phyloP scores from a whole-genome alignment of 2,329 filamentous ascomycete genomes.

The Aspergillus eucalypticola region DNA sequence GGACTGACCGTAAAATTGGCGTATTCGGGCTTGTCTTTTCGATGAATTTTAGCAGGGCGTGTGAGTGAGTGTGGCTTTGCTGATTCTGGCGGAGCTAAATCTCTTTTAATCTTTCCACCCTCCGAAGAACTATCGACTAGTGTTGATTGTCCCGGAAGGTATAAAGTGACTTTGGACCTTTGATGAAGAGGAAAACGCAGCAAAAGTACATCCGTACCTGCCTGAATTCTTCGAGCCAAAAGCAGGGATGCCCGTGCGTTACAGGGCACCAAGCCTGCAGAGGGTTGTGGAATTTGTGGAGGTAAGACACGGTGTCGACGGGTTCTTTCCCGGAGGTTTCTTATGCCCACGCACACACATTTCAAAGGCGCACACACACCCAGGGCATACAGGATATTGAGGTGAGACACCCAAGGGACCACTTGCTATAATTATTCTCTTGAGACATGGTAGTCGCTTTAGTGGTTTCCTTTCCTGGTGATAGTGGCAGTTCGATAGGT shows the following conservation, averaged over 20 bases:
- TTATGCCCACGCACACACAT: conserved; percentile 5
- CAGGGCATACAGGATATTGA: conserved; percentile 6
- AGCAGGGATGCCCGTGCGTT: conserved; percentile 9
- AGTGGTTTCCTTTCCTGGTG: background rate
- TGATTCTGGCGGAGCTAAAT: background rate
- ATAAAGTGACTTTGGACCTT: background rate
- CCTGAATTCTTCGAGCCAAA: conserved; percentile 1
- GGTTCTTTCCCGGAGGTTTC: background rate
- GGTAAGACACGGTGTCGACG: background rate
- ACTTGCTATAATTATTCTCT: conserved; percentile 1
- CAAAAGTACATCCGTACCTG: conserved; percentile 1
- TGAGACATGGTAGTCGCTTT: conserved; percentile 4
- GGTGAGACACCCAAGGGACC: conserved; percentile 8
- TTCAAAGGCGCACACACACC: background rate
- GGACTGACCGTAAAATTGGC: background rate
- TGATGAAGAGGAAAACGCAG: background rate
- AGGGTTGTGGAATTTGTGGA: background rate
- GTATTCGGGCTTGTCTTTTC: background rate
- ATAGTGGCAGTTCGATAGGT: conserved; percentile 3
- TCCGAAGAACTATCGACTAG: background rate
- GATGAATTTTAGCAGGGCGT: background rate
- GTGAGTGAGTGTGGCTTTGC: background rate
- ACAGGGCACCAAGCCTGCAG: conserved; percentile 1
- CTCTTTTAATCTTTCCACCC: background rate
- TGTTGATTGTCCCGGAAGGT: background rate